Base-by-base conservation (phyloP, 208 protist species). In the Trypanosomatidae sp. region DNA sequence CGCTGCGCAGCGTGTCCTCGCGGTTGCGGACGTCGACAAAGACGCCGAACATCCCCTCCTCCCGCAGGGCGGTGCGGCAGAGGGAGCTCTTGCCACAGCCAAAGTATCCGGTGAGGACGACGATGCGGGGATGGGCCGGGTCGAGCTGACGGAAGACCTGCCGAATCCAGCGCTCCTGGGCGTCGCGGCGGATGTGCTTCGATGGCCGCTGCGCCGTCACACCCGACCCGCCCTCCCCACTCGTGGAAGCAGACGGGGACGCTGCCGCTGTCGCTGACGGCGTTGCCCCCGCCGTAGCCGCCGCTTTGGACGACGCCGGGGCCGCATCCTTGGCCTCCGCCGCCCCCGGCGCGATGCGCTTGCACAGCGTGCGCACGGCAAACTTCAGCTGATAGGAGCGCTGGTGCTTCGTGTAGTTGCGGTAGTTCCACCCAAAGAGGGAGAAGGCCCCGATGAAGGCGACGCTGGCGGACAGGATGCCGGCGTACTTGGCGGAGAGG, bases 391-490 rank as follows among this genome's bases (percentile, higher is more conserved):
- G 92, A 53, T 91, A 93, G 17, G 85, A 89, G 25, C 92, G 88
- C 74, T 92, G 88, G 65, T 92, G 86, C 71, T 90, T 93, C 25
- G 84, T 82, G 77, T 93, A 95, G 80, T 97, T 95, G 66, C 90
- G 91, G 74, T 92, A 95, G 72, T 97, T 97, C 92, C 92, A 97
- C 52, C 88, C 86, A 74, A 97, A 97, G 33, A 97, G 80, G 41
- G 90, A 95, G 77, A 89, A 85, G 71, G 89, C 92, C 59, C 90
- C 90, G 47, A 88, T 62, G 62, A 94, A 89, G 43, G 92, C 90
- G 44, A 97, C 89, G 64, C 82, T 92, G 46, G 92, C 92, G 66
- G 85, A 92, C 50, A 95, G 86, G 28, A 97, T 89, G 70, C 92
- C 90, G 46, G 87, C 89, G 77, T 97, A 97, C 83, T 95, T 97